Evolutionary conservation across 257 asterid species (phyloP).

Genomic region (Henckelia pumila): DNA sequence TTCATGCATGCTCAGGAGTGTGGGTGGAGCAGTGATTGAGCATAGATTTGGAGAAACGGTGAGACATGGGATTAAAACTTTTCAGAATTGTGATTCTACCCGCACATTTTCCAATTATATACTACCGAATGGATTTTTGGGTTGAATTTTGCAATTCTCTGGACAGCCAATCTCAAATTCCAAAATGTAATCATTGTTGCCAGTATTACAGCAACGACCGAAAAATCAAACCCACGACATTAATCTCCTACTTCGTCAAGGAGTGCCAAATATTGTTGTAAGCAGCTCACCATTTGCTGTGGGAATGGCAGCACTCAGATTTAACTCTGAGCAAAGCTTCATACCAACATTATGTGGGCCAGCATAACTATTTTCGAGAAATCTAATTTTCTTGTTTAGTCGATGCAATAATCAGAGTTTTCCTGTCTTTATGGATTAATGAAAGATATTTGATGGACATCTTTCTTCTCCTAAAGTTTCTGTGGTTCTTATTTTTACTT

Average conservation of each 20-base stretch:
- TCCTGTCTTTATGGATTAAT: background rate
- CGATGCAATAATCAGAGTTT: background rate
- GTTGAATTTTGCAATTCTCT: background rate
- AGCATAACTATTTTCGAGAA: background rate
- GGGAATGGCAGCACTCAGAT: constrained; percentile 12
- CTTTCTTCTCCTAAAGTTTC: background rate
- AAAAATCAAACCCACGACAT: background rate
- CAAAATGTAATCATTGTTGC: background rate
- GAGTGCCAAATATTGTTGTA: background rate
- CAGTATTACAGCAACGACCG: background rate
- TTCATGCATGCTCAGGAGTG: background rate
- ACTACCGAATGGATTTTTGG: background rate
- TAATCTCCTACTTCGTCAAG: background rate
- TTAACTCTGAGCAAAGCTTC: background rate
- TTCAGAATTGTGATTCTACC: background rate
- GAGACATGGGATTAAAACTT: background rate
- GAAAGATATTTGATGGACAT: background rate
- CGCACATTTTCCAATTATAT: background rate
- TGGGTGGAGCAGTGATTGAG: background rate
- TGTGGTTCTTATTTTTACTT: background rate
- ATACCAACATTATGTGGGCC: background rate
- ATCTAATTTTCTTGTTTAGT: background rate
- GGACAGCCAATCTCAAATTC: background rate
- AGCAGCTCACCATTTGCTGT: constrained; percentile 4
- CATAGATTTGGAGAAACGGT: background rate